phyloP scores from a whole-genome alignment of 192 early-diverging fungal genomes.

The Coemansia sp. region DNA sequence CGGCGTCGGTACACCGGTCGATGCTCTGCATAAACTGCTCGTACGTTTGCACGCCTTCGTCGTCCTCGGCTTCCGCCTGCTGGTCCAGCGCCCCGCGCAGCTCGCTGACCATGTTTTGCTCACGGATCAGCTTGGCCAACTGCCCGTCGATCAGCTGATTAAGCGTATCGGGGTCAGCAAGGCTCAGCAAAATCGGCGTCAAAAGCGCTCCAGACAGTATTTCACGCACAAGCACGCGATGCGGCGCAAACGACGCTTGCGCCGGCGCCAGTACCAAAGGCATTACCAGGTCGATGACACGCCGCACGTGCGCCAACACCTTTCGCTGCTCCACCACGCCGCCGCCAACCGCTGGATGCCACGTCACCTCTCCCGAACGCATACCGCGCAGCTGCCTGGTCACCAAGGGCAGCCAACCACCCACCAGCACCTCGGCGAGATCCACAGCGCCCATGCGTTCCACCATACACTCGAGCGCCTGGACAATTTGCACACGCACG shows the following conservation, averaged over 20 bases:
- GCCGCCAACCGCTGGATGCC: conserved; percentile 4
- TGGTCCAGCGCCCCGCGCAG: conserved; percentile 64
- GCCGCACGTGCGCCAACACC: conserved; percentile 64
- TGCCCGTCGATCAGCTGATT: conserved; percentile 76
- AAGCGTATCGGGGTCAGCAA: conserved; percentile 85
- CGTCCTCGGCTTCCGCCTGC: conserved; percentile 45
- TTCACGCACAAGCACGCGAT: conserved; percentile 70
- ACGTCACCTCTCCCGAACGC: not conserved
- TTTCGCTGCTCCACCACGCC: conserved; percentile 35
- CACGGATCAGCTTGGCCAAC: conserved; percentile 44
- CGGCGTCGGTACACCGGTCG: conserved; percentile 59
- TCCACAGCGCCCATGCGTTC: conserved; percentile 52
- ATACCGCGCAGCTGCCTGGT: conserved; percentile 55
- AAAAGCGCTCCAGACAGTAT: conserved; percentile 68
- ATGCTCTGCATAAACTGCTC: conserved; percentile 76
- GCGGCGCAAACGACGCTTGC: conserved; percentile 58
- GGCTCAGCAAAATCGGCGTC: conserved; percentile 60
- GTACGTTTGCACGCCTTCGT: conserved; percentile 51
- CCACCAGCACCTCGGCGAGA: conserved; percentile 58
- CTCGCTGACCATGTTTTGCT: conserved; percentile 68
- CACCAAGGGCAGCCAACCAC: conserved; percentile 64
- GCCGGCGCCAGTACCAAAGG: conserved; percentile 61
- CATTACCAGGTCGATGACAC: conserved; percentile 58
- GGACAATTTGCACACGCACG: conserved; percentile 27
- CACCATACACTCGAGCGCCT: conserved; percentile 26